Conservation (phyloP, 2,329 filamentous ascomycete species). For the Fusarium sp. region DNA sequence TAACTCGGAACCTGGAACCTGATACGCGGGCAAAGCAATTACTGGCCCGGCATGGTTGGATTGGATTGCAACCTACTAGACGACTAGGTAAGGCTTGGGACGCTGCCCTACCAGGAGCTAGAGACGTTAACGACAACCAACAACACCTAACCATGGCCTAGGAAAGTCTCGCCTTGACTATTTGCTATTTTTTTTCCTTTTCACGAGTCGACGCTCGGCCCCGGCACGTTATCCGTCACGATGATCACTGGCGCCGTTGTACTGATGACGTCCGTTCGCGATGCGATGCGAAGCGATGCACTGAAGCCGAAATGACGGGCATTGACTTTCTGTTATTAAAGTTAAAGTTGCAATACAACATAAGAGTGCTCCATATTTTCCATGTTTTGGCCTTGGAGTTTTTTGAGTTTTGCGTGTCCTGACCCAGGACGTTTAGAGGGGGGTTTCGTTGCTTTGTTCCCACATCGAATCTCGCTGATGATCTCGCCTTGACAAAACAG, state of each 20-base stretch:
- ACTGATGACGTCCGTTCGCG: conserved; percentile 26
- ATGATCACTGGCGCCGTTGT: conserved; percentile 25
- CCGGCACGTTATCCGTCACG: conserved; percentile 29
- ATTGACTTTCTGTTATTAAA: conserved; percentile 22
- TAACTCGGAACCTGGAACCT: conserved; percentile 15
- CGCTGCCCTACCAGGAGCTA: too few species aligned
- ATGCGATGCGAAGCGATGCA: neutral
- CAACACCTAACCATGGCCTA: conserved; percentile 8
- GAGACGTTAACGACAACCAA: conserved; percentile 1
- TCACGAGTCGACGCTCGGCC: conserved; percentile 2
- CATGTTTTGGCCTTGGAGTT: neutral
- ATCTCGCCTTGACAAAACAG: conserved; percentile 38
- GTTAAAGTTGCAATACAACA: too few species aligned
- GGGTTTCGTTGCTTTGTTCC: conserved; percentile 16
- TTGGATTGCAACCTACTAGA: conserved; percentile 8
- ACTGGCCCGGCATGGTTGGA: conserved; percentile 7
- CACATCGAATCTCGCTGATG: conserved; percentile 40
- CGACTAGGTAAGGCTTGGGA: conserved; percentile 19
- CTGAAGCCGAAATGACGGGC: conserved; percentile 4
- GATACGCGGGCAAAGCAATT: conserved; percentile 17
- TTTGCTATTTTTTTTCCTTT: conserved; percentile 1
- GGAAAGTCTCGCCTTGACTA: conserved; percentile 17
- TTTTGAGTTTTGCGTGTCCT: conserved; percentile 6
- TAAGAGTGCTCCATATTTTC: too few species aligned
- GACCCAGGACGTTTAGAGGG: neutral